A percentile compares a stretch with the other conserved stretches of the same genome.
phyloP scores from a whole-genome alignment of 164 flowering plant genomes.

The Tetracentron sinense region DNA sequence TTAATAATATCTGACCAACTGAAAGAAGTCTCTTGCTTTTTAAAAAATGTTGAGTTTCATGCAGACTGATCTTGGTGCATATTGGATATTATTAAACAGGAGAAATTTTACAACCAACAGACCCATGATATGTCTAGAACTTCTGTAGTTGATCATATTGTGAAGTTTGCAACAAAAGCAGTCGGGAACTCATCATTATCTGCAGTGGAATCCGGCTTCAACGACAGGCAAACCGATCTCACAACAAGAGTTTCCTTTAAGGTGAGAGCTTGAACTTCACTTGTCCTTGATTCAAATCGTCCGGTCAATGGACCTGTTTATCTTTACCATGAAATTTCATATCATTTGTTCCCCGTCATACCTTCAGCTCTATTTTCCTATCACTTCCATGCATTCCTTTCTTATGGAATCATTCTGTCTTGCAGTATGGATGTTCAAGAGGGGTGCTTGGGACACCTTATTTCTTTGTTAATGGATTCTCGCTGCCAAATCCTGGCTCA shows the following conservation, averaged over 20 bases:
- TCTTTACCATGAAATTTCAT: neutral
- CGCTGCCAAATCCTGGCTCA: constrained; percentile 49
- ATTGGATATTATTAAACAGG: constrained; percentile 39
- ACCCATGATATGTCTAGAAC: constrained; percentile 53
- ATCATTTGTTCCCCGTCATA: neutral
- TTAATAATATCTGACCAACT: neutral
- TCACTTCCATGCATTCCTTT: neutral
- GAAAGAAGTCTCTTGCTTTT: neutral
- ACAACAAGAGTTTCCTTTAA: constrained; percentile 66
- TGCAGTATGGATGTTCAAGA: constrained; percentile 79
- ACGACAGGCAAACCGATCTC: constrained; percentile 48
- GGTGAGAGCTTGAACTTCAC: constrained; percentile 29
- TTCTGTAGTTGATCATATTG: constrained; percentile 33
- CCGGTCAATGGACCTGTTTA: too few species aligned
- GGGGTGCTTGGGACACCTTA: constrained; percentile 77
- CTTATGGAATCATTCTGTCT: neutral
- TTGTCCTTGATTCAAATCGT: neutral
- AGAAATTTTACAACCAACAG: constrained; percentile 49
- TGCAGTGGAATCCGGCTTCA: constrained; percentile 45
- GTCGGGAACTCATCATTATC: constrained; percentile 49
- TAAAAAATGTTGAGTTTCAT: constrained; percentile 4
- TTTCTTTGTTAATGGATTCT: constrained; percentile 76
- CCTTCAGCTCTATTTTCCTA: neutral
- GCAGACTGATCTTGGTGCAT: constrained; percentile 3
- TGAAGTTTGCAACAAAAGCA: constrained; percentile 31